Percentiles rank a stretch among this genome's conserved stretches.
Evolutionary conservation across 1,284 basidiomycete species (phyloP).

Genomic region (Bondarzewia mesenterica): DNA sequence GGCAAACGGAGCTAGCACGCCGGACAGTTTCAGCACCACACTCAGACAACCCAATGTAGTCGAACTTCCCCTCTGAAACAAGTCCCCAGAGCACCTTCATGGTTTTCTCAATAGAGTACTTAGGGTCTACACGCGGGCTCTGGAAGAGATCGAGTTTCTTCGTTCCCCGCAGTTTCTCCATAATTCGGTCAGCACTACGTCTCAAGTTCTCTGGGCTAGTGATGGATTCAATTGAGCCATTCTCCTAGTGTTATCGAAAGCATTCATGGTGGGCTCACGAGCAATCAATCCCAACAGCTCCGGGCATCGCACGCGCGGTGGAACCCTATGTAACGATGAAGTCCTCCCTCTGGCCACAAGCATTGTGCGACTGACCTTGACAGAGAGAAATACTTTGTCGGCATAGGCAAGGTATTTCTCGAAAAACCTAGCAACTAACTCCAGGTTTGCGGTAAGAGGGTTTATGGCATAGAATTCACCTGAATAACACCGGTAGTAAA

Average conservation of each 20-base stretch:
- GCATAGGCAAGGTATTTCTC: slow-evolving; percentile 44
- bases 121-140: slow-evolving; percentile 25
- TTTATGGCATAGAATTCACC: slow-evolving; percentile 36
- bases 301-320: slow-evolving; percentile 29
- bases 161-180: slow-evolving; percentile 29
- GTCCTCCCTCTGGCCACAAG: background rate
- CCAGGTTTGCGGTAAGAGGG: slow-evolving; percentile 28
- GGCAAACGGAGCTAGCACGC: slow-evolving; percentile 25
- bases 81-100: slow-evolving; percentile 20
- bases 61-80: slow-evolving; percentile 33
- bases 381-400: slow-evolving; percentile 39
- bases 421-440: slow-evolving; percentile 35
- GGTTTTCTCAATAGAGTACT: slow-evolving; percentile 24
- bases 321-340: slow-evolving; percentile 13
- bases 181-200: slow-evolving; percentile 29
- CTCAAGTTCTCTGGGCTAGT: slow-evolving; percentile 31
- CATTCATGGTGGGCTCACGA: slow-evolving; percentile 18
- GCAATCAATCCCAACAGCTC: slow-evolving; percentile 15
- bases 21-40: slow-evolving; percentile 37
- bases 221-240: background rate
- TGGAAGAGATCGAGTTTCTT: slow-evolving; percentile 40
- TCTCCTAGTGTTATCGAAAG: background rate
- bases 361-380: slow-evolving; percentile 23
- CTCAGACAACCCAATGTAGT: slow-evolving; percentile 41
- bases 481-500: slow-evolving; percentile 4